Evolutionary conservation across 345 rosid species (phyloP), one percentile per base, ranked within the genome.

Genomic region (Odontarrhena argentea): DNA sequence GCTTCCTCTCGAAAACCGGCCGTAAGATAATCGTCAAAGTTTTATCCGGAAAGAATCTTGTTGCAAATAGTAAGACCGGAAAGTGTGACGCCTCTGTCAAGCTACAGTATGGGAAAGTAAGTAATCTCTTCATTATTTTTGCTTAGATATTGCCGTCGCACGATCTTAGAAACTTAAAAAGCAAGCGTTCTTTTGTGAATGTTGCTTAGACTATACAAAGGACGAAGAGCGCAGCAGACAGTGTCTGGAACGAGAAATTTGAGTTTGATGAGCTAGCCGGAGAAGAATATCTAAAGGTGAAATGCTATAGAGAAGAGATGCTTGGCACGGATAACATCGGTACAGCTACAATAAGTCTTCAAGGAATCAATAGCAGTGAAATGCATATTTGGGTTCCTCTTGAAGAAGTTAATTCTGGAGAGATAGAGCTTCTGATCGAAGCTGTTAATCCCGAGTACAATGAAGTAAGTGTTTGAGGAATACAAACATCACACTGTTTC

Each of bases 31-130:
- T 68, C 25, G 73, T 91, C 30, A 74, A 79, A 2, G 81, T 91
- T 55, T 59, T 86, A 14, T 81, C 85, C 65, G 97, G 92, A 56
- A 91, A 78, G 76, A 89, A 83, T 79, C 83, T 94, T 58, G 51
- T 75, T 32, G 62, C 72, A 4, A 89, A 83, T 67, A 94, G 86
- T 52, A 82, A 81, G 69, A 67, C 63, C 14, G 96, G 96, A 61
- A 94, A 85, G 73, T 82, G 83, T 44, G 83, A 86, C 11, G 83
- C 91, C n/a, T 84, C 79, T 73, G 84, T 88, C 66, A 94, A 87
- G 80, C 75, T 94, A 84, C 96, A 94, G 49, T 94, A 87, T 36
- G 97, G 97, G 65, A 93, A 93, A 90, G 97, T 88, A 68, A 55
- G 47, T 56, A 49, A 55, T 49, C 34, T 59, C 57, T 47, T 51